Evolutionary conservation across 1,284 basidiomycete species (phyloP), one percentile per base, ranked within the genome.

Genomic region (Boletus smithii): DNA sequence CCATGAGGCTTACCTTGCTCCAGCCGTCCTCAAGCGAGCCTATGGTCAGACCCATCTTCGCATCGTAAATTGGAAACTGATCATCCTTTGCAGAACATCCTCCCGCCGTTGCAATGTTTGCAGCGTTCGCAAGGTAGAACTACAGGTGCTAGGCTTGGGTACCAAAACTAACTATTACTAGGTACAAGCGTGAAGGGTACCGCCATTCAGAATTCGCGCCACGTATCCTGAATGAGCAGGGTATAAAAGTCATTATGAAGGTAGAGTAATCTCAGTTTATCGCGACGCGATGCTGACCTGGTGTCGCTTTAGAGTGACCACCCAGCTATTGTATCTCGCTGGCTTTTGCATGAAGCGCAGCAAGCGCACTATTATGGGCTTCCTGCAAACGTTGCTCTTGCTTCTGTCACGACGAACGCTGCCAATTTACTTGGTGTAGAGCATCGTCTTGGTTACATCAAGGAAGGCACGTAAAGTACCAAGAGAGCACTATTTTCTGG

Each of bases 1-100:
- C 0, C 82, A 84, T 55, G 89, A 92, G 64, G 82, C 91, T 0
- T 95, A 90, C 62, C 80, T 95, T 14, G 84, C 92, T 18, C 88
- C 91, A 1, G 82, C 83, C 31, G 66, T 90, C 3, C 71, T 95
- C 46, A 91, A 90, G 65, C 73, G 75, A 60, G 77, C 83, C 3
- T 91, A 84, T 59, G 84, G 78, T 38, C 63, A 73, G 55, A 75
- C 73, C 52, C 65, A 68, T n/a, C 68, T 5, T 66, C 59, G 33
- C 48, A 50, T 16, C 5, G 1, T 14, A 13, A 20, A n/a, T 45
- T 4, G 4, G 14, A 39, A 17, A 47, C 41, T 52, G 11, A 65
- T 32, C 2, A 1, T 35, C 9, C 17, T 49, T 50, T 24, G 9
- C 43, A 78, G 77, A 73, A 14, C 73, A 73, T 38, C 73, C 76